These are phyloP conservation scores for Vanrija sp. DNA, from an alignment of 1,284 basidiomycete species.

Conservation along the genomic window DNA sequence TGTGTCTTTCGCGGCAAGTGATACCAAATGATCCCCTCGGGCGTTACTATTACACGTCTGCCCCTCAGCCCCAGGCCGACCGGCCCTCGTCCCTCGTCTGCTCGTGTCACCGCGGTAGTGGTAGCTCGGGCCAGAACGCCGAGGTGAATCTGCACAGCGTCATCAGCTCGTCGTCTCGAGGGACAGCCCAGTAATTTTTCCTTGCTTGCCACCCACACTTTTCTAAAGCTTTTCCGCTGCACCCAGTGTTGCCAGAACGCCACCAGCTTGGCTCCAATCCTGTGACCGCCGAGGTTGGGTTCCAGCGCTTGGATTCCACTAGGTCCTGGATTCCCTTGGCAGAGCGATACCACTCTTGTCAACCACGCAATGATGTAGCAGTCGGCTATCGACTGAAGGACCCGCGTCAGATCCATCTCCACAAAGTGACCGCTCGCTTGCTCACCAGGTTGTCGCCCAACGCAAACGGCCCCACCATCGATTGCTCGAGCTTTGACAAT, in stretches of 20 bases:
- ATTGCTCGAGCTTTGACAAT: conserved; percentile 54
- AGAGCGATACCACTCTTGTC: conserved; percentile 58
- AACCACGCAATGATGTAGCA: conserved; percentile 76
- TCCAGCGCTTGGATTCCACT: conserved; percentile 46
- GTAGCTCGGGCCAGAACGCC: no score
- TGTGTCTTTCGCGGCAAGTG: no score
- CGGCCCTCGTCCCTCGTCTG: no score
- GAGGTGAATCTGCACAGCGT: no score
- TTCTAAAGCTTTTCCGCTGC: conserved; percentile 64
- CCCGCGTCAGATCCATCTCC: not conserved
- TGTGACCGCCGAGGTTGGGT: conserved; percentile 29
- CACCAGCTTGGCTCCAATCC: conserved; percentile 40
- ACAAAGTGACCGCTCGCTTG: not conserved
- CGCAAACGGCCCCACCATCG: conserved; percentile 65
- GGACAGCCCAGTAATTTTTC: no score
- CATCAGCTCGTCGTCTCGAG: no score
- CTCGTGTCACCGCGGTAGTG: no score
- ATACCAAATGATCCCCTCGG: no score
- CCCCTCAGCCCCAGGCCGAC: no score
- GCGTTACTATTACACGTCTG: no score
- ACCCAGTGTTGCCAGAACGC: conserved; percentile 64
- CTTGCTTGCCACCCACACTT: conserved; percentile 52
- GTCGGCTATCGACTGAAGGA: conserved; percentile 68
- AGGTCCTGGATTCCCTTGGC: conserved; percentile 55
- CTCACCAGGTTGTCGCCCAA: conserved; percentile 57